Evolutionary conservation across 305 asterid genomes (phyloP).

Genomic region (Fraxinus xanthoxyloides): DNA sequence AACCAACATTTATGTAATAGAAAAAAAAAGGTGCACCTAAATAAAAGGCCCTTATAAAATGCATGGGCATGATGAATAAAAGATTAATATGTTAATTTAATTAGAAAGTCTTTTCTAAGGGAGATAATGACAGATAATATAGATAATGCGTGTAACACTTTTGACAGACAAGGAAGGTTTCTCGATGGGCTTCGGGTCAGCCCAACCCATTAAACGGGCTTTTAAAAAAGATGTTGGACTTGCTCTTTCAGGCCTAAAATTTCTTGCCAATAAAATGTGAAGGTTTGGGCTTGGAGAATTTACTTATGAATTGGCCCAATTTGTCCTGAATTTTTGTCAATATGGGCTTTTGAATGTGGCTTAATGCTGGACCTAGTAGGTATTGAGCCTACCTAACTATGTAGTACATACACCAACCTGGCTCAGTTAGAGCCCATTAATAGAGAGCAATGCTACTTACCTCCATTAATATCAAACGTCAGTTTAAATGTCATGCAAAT

Average conservation of each 20-base stretch:
- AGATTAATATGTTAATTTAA: too few relatives aligned
- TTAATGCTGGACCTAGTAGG: neutral
- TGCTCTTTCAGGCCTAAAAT: neutral
- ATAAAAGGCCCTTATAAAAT: too few relatives aligned
- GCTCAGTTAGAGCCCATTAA: neutral
- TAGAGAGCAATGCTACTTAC: too few relatives aligned
- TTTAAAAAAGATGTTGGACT: neutral
- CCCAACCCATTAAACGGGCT: neutral
- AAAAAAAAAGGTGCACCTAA: too few relatives aligned
- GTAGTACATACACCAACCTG: neutral
- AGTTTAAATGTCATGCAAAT: too few relatives aligned
- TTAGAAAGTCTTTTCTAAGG: neutral
- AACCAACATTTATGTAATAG: neutral
- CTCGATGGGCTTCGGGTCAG: neutral
- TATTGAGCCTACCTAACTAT: neutral
- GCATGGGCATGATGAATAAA: too few relatives aligned
- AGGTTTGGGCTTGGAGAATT: too few relatives aligned
- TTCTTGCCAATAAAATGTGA: neutral
- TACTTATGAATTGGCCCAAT: too few relatives aligned
- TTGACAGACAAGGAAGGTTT: neutral
- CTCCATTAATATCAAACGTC: too few relatives aligned
- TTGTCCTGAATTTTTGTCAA: neutral
- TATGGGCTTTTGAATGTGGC: neutral
- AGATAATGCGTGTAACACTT: neutral
- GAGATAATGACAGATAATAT: neutral